These are phyloP conservation scores for Chlamydomonas incerta DNA, from an alignment of 139 green algal genomes.

Conservation along the genomic window DNA sequence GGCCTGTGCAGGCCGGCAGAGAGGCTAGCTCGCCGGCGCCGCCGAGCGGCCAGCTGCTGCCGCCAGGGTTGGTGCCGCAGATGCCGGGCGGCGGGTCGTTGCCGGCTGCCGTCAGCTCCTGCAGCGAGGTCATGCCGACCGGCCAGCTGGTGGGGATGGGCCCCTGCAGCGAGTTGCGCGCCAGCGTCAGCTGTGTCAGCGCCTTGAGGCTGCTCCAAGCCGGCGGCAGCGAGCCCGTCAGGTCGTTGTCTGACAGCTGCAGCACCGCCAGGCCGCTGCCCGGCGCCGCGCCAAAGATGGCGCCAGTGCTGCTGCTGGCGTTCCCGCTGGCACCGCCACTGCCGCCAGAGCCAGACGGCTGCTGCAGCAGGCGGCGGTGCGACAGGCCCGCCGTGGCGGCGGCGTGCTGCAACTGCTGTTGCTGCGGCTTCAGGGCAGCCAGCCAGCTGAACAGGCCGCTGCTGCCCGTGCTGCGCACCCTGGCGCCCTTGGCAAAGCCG, in stretches of 20 bases:
- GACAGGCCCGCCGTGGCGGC: too few relatives aligned
- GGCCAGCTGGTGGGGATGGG: conserved; percentile 3
- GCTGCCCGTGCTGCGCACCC: too few relatives aligned
- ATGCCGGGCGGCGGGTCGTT: neutral
- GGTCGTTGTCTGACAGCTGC: neutral
- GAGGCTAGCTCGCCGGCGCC: neutral
- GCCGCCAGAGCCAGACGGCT: too few relatives aligned
- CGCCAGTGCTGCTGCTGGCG: too few relatives aligned
- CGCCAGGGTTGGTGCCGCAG: conserved; percentile 16
- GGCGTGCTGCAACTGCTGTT: too few relatives aligned
- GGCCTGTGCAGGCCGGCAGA: neutral
- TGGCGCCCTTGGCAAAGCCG: too few relatives aligned
- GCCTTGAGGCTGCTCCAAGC: neutral
- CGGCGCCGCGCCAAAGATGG: too few relatives aligned
- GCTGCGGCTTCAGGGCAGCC: too few relatives aligned
- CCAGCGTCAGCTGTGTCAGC: conserved; percentile 3
- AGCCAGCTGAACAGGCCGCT: too few relatives aligned
- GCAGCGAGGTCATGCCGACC: neutral
- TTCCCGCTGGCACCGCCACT: too few relatives aligned
- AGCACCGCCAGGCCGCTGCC: neutral
- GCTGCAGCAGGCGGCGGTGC: too few relatives aligned
- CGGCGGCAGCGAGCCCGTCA: conserved; percentile 30
- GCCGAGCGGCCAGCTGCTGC: neutral
- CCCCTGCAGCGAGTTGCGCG: conserved; percentile 22
- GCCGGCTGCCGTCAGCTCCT: neutral